Conservation (phyloP, 768 basidiomycete genomes). For the Saitozyma podzolica region DNA sequence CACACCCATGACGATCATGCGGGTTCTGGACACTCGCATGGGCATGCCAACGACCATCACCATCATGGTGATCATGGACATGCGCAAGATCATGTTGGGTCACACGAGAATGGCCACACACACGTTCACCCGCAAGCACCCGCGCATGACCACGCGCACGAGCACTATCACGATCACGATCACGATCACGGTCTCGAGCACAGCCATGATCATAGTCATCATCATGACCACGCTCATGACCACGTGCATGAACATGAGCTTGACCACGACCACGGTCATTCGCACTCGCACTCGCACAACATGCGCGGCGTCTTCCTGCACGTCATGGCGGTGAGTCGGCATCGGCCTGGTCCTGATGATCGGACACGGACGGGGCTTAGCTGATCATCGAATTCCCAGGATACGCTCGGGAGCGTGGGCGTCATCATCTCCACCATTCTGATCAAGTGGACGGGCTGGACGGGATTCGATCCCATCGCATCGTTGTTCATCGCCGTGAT, state of each 20-base stretch:
- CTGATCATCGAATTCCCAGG: slow-evolving; percentile 59
- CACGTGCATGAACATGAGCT: slow-evolving; percentile 54
- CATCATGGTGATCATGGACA: slow-evolving; percentile 7
- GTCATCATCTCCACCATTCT: slow-evolving; percentile 95
- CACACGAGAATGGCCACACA: slow-evolving; percentile 17
- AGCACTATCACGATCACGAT: slow-evolving; percentile 20
- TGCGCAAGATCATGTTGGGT: slow-evolving; percentile 15
- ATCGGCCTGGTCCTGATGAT: not conserved
- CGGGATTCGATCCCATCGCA: slow-evolving; percentile 97
- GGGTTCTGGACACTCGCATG: not conserved
- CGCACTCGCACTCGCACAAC: slow-evolving; percentile 88
- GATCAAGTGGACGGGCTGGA: slow-evolving; percentile 96
- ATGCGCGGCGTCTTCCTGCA: slow-evolving; percentile 95
- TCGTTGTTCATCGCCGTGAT: slow-evolving; percentile 92
- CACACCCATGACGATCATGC: slow-evolving; percentile 7
- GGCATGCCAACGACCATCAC: slow-evolving; percentile 2
- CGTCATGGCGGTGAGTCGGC: slow-evolving; percentile 57
- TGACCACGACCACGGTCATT: slow-evolving; percentile 31
- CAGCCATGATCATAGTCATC: slow-evolving; percentile 24
- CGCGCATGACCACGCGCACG: slow-evolving; percentile 23
- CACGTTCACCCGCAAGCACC: slow-evolving; percentile 25
- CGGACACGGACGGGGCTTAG: not conserved
- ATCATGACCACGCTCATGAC: slow-evolving; percentile 28
- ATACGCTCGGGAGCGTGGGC: slow-evolving; percentile 94
- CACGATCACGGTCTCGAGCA: slow-evolving; percentile 20